These are phyloP conservation scores for Candida ponderosae DNA, from an alignment of 805 yeast genomes.

Conservation along the genomic window DNA sequence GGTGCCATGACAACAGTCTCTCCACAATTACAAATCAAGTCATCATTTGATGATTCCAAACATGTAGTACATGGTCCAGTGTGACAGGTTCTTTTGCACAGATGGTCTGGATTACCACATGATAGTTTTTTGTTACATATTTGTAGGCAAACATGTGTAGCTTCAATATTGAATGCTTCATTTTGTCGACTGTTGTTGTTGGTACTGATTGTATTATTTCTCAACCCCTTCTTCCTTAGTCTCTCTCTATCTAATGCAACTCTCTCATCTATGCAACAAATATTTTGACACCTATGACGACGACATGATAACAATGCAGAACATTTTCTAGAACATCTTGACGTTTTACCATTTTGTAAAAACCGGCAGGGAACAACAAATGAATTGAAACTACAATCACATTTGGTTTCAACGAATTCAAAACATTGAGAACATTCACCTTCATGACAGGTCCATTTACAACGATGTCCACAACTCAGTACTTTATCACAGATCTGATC, in stretches of 20 bases:
- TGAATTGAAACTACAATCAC: slow-evolving; percentile 54
- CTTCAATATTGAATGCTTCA: slow-evolving; percentile 55
- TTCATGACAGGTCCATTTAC: slow-evolving; percentile 65
- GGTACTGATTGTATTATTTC: slow-evolving; percentile 32
- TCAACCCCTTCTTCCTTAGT: slow-evolving; percentile 35
- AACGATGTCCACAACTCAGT: slow-evolving; percentile 70
- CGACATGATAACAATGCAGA: slow-evolving; percentile 70
- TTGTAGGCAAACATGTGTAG: slow-evolving; percentile 64
- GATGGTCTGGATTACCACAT: slow-evolving; percentile 53
- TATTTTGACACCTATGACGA: slow-evolving; percentile 62
- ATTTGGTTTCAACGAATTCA: slow-evolving; percentile 40
- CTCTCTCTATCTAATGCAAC: slow-evolving; percentile 44
- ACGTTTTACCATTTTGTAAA: slow-evolving; percentile 38
- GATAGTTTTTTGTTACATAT: slow-evolving; percentile 53
- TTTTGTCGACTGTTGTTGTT: slow-evolving; percentile 29
- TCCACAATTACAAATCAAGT: slow-evolving; percentile 75
- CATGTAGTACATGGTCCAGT: slow-evolving; percentile 77
- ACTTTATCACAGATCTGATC: slow-evolving; percentile 52
- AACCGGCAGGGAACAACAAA: slow-evolving; percentile 60
- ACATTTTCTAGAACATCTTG: slow-evolving; percentile 67
- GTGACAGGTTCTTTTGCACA: slow-evolving; percentile 68
- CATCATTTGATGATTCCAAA: slow-evolving; percentile 72
- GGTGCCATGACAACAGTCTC: slow-evolving; percentile 73
- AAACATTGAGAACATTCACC: slow-evolving; percentile 72
- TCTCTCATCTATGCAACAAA: slow-evolving; percentile 67